A percentile compares a stretch with the other conserved stretches of the same genome.
These are phyloP conservation scores for Eutrema yunnanense DNA, from an alignment of 345 rosid species.

Conservation along the genomic window DNA sequence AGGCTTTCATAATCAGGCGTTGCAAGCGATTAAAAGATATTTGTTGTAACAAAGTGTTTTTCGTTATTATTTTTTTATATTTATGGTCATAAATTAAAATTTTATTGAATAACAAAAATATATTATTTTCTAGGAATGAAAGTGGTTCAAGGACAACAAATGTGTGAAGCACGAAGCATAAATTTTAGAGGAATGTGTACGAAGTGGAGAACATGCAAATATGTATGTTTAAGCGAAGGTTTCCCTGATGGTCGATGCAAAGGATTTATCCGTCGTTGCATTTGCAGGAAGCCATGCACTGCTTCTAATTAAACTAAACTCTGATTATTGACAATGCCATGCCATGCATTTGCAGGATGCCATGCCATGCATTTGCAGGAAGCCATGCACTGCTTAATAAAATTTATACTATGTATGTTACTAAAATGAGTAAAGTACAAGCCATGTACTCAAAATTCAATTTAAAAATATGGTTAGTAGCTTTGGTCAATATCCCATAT, in stretches of 20 bases:
- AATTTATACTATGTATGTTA: no score
- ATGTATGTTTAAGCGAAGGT: not conserved
- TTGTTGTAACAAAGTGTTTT: no score
- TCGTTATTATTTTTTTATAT: not conserved
- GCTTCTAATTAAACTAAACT: not conserved
- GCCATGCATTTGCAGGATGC: no score
- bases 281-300: not conserved
- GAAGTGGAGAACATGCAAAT: not conserved
- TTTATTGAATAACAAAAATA: not conserved
- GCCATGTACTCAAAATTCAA: no score
- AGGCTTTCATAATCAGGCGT: no score
- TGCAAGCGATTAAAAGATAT: no score
- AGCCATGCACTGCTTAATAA: no score
- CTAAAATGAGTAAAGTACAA: no score
- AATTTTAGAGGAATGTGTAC: not conserved
- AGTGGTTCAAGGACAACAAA: not conserved
- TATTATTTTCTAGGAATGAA: not conserved
- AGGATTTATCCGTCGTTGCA: not conserved
- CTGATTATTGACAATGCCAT: no score
- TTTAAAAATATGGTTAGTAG: no score
- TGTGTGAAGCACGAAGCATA: not conserved
- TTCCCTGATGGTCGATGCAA: not conserved
- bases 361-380: no score
- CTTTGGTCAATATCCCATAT: no score
- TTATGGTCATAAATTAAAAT: not conserved